Percentiles rank a stretch among this genome's conserved stretches.
phyloP scores from a whole-genome alignment of 495 filamentous ascomycete species.

The Tuber borchii region DNA sequence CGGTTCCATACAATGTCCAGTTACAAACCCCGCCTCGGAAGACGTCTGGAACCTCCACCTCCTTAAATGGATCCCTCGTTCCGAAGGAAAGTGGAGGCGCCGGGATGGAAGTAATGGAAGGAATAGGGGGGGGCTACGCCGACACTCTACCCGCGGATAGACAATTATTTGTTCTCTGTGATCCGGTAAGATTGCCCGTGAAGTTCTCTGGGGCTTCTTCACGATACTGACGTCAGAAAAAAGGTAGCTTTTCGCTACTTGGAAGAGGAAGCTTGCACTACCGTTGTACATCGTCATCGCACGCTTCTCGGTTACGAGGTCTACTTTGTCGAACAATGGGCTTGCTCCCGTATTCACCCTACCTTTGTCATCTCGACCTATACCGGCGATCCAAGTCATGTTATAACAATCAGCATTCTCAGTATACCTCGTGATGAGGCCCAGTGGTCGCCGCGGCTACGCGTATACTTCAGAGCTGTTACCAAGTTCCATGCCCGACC shows the following conservation, averaged over 20 bases:
- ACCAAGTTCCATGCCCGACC: slow-evolving; percentile 73
- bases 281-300: slow-evolving; percentile 62
- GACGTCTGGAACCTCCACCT: slow-evolving; percentile 11
- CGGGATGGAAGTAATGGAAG: slow-evolving; percentile 23
- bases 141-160: slow-evolving; percentile 12
- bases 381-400: slow-evolving; percentile 77
- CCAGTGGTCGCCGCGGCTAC: slow-evolving; percentile 69
- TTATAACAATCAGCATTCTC: slow-evolving; percentile 69
- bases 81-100: slow-evolving; percentile 19
- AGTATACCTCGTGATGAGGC: slow-evolving; percentile 75
- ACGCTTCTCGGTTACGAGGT: slow-evolving; percentile 78
- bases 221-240: background rate
- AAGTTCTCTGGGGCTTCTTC: background rate
- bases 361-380: slow-evolving; percentile 91
- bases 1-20: slow-evolving; percentile 15
- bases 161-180: slow-evolving; percentile 38
- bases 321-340: slow-evolving; percentile 97
- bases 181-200: slow-evolving; percentile 33
- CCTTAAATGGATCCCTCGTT: slow-evolving; percentile 10
- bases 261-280: slow-evolving; percentile 74
- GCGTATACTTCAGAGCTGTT: slow-evolving; percentile 79
- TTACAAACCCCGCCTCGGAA: slow-evolving; percentile 26
- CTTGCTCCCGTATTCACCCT: slow-evolving; percentile 80
- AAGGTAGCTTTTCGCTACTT: slow-evolving; percentile 55
- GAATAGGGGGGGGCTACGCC: slow-evolving; percentile 25